Percentiles rank a stretch among this genome's conserved stretches.
Evolutionary conservation across 768 basidiomycete genomes (phyloP).

Genomic region (Amanita subjunquillea): DNA sequence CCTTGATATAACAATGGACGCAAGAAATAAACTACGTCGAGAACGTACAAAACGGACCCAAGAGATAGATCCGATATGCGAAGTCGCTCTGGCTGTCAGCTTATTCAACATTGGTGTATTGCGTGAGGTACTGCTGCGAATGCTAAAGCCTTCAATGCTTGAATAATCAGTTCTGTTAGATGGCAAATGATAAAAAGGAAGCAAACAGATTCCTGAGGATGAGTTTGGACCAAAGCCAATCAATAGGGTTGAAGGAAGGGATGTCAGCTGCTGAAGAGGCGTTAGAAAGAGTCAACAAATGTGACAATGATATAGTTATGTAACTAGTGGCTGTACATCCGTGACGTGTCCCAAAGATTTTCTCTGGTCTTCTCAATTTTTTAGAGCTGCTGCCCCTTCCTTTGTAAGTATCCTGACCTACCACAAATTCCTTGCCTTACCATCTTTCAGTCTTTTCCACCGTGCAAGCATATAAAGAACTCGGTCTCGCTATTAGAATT

Average conservation of each 20-base stretch:
- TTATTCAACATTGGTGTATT: constrained; percentile 55
- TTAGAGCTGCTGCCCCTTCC: neutral
- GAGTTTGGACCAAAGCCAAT: constrained; percentile 26
- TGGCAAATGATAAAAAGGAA: constrained; percentile 24
- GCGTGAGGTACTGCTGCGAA: constrained; percentile 26
- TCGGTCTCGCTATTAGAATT: neutral
- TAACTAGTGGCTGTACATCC: neutral
- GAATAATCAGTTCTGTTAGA: constrained; percentile 16
- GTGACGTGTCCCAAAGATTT: constrained; percentile 5
- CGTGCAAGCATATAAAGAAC: neutral
- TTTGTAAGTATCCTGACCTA: neutral
- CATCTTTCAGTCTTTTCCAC: neutral
- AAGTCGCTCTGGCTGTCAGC: constrained; percentile 43
- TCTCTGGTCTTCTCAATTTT: neutral
- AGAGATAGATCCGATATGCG: constrained; percentile 29
- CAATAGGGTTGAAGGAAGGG: constrained; percentile 24
- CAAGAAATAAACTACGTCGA: constrained; percentile 18
- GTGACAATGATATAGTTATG: neutral
- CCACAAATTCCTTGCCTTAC: neutral
- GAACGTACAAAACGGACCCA: constrained; percentile 14
- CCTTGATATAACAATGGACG: neutral
- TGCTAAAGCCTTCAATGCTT: neutral
- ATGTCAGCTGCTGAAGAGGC: constrained; percentile 21
- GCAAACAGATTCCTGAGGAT: constrained; percentile 22
- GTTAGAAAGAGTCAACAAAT: constrained; percentile 11